phyloP scores from a whole-genome alignment of 1,139 yeast species.

The Kazachstania sp. region DNA sequence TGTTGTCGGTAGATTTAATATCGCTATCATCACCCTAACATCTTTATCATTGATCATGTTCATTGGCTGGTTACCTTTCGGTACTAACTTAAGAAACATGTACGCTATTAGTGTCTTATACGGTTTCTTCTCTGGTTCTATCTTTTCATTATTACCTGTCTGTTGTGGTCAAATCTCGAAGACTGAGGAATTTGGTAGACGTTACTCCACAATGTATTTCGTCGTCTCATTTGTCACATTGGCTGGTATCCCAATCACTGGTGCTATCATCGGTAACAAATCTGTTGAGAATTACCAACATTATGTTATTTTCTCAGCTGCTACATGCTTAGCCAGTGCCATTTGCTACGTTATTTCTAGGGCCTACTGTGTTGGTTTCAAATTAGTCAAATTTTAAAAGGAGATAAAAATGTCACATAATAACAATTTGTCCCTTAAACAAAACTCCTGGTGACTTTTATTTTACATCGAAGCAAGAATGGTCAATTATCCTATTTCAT shows the following conservation, averaged over 20 bases:
- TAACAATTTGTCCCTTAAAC: too few relatives aligned
- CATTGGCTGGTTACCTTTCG: slow-evolving; percentile 41
- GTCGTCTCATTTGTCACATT: slow-evolving; percentile 53
- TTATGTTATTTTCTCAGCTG: slow-evolving; percentile 22
- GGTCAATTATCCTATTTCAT: too few relatives aligned
- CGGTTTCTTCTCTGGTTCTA: slow-evolving; percentile 47
- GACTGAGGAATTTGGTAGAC: slow-evolving; percentile 56
- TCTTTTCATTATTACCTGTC: slow-evolving; percentile 42
- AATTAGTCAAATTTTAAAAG: slow-evolving; percentile 14
- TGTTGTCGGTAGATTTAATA: slow-evolving; percentile 44
- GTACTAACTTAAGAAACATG: slow-evolving; percentile 34
- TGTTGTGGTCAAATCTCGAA: slow-evolving; percentile 55
- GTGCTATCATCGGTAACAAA: slow-evolving; percentile 37
- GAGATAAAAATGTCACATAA: too few relatives aligned
- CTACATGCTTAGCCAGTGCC: slow-evolving; percentile 15
- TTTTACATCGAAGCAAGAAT: too few relatives aligned
- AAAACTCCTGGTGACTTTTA: too few relatives aligned
- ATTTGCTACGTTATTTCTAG: slow-evolving; percentile 19
- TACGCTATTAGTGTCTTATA: slow-evolving; percentile 42
- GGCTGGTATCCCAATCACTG: slow-evolving; percentile 46
- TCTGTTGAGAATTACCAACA: slow-evolving; percentile 15
- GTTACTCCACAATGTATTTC: slow-evolving; percentile 63
- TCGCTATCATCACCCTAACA: slow-evolving; percentile 37
- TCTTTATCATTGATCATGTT: slow-evolving; percentile 36
- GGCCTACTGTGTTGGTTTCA: slow-evolving; percentile 19